Evolutionary conservation across 1,284 basidiomycete species (phyloP), one percentile per base, ranked within the genome.

Genomic region (Moesziomyces sp.): DNA sequence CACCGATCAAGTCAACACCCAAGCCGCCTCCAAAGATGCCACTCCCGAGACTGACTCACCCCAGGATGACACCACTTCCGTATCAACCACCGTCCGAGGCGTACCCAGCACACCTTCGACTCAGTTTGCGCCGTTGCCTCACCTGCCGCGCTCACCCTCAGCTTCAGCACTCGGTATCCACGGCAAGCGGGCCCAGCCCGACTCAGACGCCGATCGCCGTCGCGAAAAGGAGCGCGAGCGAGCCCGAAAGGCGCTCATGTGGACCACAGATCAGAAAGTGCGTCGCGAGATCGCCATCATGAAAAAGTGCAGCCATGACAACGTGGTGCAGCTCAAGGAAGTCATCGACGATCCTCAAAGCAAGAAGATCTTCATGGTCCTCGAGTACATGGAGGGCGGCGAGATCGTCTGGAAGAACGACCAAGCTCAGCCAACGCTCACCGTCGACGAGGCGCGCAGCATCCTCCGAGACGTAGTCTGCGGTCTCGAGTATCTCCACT

Each of bases 321-420:
- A 99, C 82, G 91, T 99, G 61, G 96, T 99, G 6, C 88, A 91
- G 70, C 88, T 99, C 67, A 90, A 91, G 79, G 94, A 97, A 85
- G 94, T 98, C 81, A 97, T 99, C 77, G 95, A 99, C 84, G 96
- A 98, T 85, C 90, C 91, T 24, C 88, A 92, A 68, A 90, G 89
- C 66, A 92, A 93, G 83, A 93, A 93, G 86, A 92, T 98, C 45
- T 97, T 93, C 85, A 93, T 99, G 90, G 93, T 98, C 49, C 92
- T 99, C 88, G 96, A 99, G 84, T 97, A 93, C 85, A 92, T 97
- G 80, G 91, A 90, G 18, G 94, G 94, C 30, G 96, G 97, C 43
- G 94, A 98, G 85, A 90, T 99, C 50, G 90, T 91, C 77, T 99
- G 96, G 95, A 89, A 91, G 80, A 77, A 83, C 52, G 71, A 70